Evolutionary conservation across 2,329 filamentous ascomycete genomes (phyloP), one percentile per base, ranked within the genome.

Genomic region (Aspergillus udagawae): DNA sequence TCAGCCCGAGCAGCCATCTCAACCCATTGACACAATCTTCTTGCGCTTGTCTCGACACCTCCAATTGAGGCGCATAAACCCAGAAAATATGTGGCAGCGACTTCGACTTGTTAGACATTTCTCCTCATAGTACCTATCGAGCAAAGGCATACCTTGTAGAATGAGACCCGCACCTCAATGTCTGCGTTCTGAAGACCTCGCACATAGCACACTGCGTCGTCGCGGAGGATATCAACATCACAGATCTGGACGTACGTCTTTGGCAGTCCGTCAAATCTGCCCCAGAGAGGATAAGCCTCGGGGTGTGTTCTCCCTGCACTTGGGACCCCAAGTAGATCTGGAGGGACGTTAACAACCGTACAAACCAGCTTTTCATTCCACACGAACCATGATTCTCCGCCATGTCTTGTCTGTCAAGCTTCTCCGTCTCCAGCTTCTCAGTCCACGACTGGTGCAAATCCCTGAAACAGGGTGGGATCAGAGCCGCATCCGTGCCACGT

Each of bases 181-280:
- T n/a, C 51, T 7, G 41, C 41, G 12, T 35, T 12, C n/a, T 20
- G 12, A 6, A 53, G 25, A 6, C 38, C 51, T 27, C 17, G 38
- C 25, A 38, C 51, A 47, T 53, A 53, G 23, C 51, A 53, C 21
- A 53, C 21, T 20, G 51, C 51, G 27, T 53, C 51, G 4, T 35
- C 51, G 7, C 51, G 27, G 20, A 53, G 41, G 21, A 53, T 48
- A 45, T 53, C 51, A 5, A 53, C 23, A n/a, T 53, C 51, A 20
- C 51, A 53, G 6, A 48, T 47, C 51, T 53, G 51, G 17, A 53
- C 45, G 14, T 53, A 53, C 42, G 51, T 47, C 41, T 32, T 53
- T 12, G 51, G 51, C 29, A 53, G 32, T 3, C 27, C 51, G 25
- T 23, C 25, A 28, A 53, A 35, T 2, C 20, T n/a, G 10, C 51